Evolutionary conservation across 345 rosid species (phyloP).

Genomic region (Salix caprea): DNA sequence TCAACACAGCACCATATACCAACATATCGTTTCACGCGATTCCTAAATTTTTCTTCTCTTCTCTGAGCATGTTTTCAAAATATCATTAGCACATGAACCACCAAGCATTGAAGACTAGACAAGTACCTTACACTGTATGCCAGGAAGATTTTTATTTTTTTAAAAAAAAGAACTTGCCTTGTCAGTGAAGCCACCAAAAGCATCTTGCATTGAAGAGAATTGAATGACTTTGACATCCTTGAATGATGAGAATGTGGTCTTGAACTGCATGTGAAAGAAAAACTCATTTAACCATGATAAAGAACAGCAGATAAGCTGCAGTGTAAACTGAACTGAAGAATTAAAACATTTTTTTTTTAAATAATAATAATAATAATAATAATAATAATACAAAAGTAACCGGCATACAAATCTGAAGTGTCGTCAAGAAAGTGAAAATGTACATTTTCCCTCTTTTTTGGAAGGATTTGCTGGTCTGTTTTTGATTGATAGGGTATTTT

Average conservation of each 20-base stretch:
- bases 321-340: background rate
- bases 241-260: conserved; percentile 62
- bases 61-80: conserved; percentile 33
- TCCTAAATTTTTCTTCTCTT: conserved; percentile 69
- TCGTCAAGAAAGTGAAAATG: too few species aligned
- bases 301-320: background rate
- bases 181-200: conserved; percentile 69
- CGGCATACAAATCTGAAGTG: too few species aligned
- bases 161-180: conserved; percentile 42
- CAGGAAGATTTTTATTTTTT: too few species aligned
- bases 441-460: too few species aligned
- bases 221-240: conserved; percentile 73
- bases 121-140: background rate
- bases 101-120: background rate
- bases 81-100: conserved; percentile 9
- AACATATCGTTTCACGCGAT: conserved; percentile 64
- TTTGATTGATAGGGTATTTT: too few species aligned
- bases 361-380: too few species aligned
- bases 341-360: background rate
- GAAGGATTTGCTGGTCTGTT: too few species aligned
- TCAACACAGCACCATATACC: conserved; percentile 97
- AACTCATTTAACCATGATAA: background rate
- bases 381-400: too few species aligned
- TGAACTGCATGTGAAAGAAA: conserved; percentile 45
- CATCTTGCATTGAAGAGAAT: conserved; percentile 85